Base-by-base conservation (phyloP, 306 rosid genomes). In the Pyrus pyrifolia region DNA sequence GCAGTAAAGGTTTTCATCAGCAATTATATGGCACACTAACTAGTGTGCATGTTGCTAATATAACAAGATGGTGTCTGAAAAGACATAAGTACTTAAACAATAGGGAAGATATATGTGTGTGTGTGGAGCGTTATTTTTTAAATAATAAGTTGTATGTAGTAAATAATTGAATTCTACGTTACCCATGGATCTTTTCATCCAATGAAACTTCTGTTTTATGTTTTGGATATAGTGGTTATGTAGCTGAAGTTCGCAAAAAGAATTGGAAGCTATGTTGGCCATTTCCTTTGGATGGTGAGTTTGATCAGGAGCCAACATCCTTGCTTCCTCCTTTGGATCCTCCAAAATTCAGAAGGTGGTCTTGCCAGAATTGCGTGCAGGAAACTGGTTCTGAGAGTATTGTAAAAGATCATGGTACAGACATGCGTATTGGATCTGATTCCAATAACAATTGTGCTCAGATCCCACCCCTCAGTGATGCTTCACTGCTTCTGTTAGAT, bases 261-360 rank as follows among this genome's bases (percentile, higher is more conserved):
- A 91, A 96, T 88, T 86, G 93, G 98, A 91, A 88, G 84, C 64
- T 62, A 22, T 91, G 98, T 77, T 93, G 92, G 88, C 99, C 99
- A 71, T 96, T 96, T 85, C 82, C 85, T 71, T 66, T 83, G 71
- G 82, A 85, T 65, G 81, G 81, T 46, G 82, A 78, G 52, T 81
- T 85, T 58, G 86, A 86, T 30, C 78, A 45, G 78, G 78, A 86
- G 81, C 84, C 67, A 78, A 71, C 67, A 70, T 83, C 88, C 30
- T 67, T 82, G 63, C 83, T 87, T 80, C 96, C 93, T 44, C 88
- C 89, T 49, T 68, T 85, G 71, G 86, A 86, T 64, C 80, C 82
- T 63, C 93, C 95, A 70, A 90, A 85, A 57, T 85, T 78, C 89
- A 85, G 82, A 78, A 84, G 89, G 82, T 74, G 83, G 88, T 23